Base-by-base conservation (phyloP, 345 rosid genomes). In the Dovyalis caffra region DNA sequence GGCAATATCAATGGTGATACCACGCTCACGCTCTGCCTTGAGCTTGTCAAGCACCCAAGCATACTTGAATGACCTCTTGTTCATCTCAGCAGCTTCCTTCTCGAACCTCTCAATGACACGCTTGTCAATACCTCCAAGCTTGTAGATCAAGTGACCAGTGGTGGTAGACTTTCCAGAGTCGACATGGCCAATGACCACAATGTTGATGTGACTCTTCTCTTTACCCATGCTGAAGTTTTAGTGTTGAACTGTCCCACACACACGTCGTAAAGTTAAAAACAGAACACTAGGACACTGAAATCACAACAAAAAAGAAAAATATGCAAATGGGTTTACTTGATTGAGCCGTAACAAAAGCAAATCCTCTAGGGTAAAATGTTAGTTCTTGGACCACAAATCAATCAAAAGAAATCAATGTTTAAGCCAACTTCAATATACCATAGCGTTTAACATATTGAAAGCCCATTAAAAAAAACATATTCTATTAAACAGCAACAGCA, bases 41-140 rank as follows among this genome's bases (percentile, higher is more conserved):
- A 91, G 89, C 86, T 91, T 91, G 91, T 91, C 96, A 16, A 91
- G 80, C 6, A 91, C 97, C 97, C 93, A 91, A 0, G 97, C 97
- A 33, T 91, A 91, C 86, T 91, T 91, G 89, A 91, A 91, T 0
- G 97, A 91, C 80, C 97, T 84, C 80, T 91, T 91, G 89, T 91
- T 91, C 96, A 91, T 91, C 89, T 91, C 96, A 71, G 96, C 93
- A 76, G 96, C 96, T 69, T 91, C 96, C 87, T 90, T 90, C 91
- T 90, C 94, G 10, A 90, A 90, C 81, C 92, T 88, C 81, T 90
- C 94, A 8, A 90, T 90, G 15, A 90, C 94, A 87, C 94, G 94
- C 88, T 90, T 90, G 92, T 90, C 94, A 69, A 90, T 90, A 38
- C 94, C 94, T 51, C 94, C 94, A 2, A 90, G 85, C 92, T 90